Evolutionary conservation across 805 yeast species (phyloP).

Genomic region (Kuraishia floccosa): DNA sequence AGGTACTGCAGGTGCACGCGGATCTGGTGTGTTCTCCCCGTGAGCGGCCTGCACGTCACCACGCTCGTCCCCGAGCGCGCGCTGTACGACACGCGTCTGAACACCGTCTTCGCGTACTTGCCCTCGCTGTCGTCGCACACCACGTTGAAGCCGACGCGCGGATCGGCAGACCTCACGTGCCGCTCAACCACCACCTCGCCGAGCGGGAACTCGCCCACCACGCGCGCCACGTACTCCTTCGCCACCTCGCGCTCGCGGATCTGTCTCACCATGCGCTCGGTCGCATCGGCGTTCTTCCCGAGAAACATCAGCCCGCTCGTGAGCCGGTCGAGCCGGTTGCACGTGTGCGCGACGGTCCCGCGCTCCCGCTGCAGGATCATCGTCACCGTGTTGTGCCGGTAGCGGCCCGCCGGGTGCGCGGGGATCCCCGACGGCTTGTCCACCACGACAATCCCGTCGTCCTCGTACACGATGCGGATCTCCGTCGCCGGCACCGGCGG

Average conservation of each 20-base stretch:
- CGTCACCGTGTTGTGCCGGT: conserved; percentile 65
- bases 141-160: conserved; percentile 58
- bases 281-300: conserved; percentile 72
- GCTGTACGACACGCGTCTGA: conserved; percentile 59
- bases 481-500: conserved; percentile 62
- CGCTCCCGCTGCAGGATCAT: conserved; percentile 64
- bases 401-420: conserved; percentile 89
- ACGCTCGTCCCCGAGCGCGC: conserved; percentile 49
- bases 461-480: conserved; percentile 59
- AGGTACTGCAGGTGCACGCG: conserved; percentile 83
- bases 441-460: conserved; percentile 67
- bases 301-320: conserved; percentile 92
- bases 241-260: conserved; percentile 60
- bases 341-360: conserved; percentile 60
- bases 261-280: conserved; percentile 65
- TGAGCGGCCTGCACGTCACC: conserved; percentile 74
- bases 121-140: conserved; percentile 38
- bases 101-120: conserved; percentile 66
- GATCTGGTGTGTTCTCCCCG: conserved; percentile 95
- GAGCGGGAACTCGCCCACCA: conserved; percentile 74
- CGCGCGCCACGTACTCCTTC: conserved; percentile 83
- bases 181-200: conserved; percentile 45
- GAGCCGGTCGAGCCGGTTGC: conserved; percentile 80
- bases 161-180: conserved; percentile 63
- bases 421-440: conserved; percentile 95